phyloP scores from a whole-genome alignment of 179 eudicot species.

The Amaranthus tricolor region DNA sequence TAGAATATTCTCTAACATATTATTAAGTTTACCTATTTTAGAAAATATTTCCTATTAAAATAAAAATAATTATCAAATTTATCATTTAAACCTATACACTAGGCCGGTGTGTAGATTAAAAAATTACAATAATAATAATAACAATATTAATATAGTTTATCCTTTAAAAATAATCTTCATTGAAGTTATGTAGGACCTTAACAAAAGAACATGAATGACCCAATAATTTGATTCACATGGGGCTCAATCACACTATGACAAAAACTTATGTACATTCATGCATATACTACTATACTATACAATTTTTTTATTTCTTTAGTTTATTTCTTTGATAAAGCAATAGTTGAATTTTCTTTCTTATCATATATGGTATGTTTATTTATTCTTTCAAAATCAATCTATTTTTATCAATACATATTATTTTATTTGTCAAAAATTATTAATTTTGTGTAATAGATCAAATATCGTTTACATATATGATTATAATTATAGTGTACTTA shows the following conservation, averaged over 20 bases:
- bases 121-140: not conserved
- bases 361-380: too few species aligned
- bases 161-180: slow-evolving; percentile 19
- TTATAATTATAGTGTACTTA: too few species aligned
- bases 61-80: too few species aligned
- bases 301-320: not conserved
- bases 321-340: too few species aligned
- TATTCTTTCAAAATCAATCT: too few species aligned
- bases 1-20: too few species aligned
- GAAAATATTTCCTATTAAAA: too few species aligned
- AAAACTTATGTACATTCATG: slow-evolving; percentile 25
- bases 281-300: slow-evolving; percentile 7
- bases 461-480: too few species aligned
- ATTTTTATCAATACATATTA: slow-evolving; percentile 3
- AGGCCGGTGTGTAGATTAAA: too few species aligned
- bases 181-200: slow-evolving; percentile 47
- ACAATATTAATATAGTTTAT: slow-evolving; percentile 21
- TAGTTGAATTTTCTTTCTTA: too few species aligned
- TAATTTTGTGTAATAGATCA: not conserved
- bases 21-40: too few species aligned
- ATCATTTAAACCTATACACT: too few species aligned
- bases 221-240: slow-evolving; percentile 71
- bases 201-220: slow-evolving; percentile 32
- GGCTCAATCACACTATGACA: slow-evolving; percentile 22
- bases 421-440: not conserved